Evolutionary conservation across 192 early-diverging fungal genomes (phyloP), one percentile per base, ranked within the genome.

Genomic region (Podochytrium sp.): DNA sequence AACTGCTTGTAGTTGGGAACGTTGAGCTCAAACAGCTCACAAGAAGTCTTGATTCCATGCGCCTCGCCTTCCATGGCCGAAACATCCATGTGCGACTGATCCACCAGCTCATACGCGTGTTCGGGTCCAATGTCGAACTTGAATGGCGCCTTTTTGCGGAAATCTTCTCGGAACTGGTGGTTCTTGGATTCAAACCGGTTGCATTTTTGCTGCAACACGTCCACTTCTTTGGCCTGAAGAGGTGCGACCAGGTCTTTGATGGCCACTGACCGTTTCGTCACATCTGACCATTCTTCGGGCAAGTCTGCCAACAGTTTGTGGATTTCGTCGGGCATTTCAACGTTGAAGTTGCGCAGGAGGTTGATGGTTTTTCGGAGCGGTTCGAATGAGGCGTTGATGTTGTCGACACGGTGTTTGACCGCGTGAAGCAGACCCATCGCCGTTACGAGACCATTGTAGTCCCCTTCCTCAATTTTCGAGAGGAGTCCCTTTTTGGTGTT

Each of bases 81-180:
- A 16, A 90, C 87, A 57, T 87, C 85, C 56, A 83, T 67, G 74
- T 90, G 88, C 4, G 64, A 76, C 18, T 29, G 20, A 65, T 90
- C 87, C 50, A 90, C 77, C 29, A 84, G 25, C 33, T 81, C 79
- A 60, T 90, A 90, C 0, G 87, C 85, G 14, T 65, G 47, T 1
- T 66, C 78, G 33, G 77, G 74, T 0, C 88, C 88, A 43, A 87
- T 72, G 27, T 87, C 85, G 62, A 89, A 90, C 65, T 83, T 87
- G 78, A 90, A 90, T n/a, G 88, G 88, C n/a, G 88, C 88, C 78
- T 90, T 89, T 69, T 86, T 85, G 12, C 87, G 65, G 76, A 89
- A 90, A 23, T 89, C 84, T 81, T 90, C 88, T 20, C 87, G 57
- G 75, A 89, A 90, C 32, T 89, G 75, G 73, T 90, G 87, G 65